phyloP scores from a whole-genome alignment of 164 flowering plant species.

The Amborella trichopoda region DNA sequence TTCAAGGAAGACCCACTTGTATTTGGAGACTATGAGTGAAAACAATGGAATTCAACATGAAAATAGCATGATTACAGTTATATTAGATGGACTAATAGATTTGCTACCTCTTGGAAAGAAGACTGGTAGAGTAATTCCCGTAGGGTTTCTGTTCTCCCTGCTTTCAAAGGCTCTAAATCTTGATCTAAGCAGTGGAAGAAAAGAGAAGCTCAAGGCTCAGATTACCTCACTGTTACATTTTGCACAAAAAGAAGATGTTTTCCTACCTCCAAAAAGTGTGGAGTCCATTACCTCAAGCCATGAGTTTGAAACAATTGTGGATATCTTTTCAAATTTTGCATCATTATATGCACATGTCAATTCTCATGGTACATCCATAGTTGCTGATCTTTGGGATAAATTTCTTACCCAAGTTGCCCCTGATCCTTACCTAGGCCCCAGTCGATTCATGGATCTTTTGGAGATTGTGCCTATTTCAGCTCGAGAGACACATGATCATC shows the following conservation, averaged over 20 bases:
- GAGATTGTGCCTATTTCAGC: slow-evolving; percentile 47
- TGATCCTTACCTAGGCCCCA: slow-evolving; percentile 37
- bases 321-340: slow-evolving; percentile 36
- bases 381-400: slow-evolving; percentile 72
- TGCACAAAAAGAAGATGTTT: slow-evolving; percentile 65
- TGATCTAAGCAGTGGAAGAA: slow-evolving; percentile 22
- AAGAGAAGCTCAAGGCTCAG: slow-evolving; percentile 38
- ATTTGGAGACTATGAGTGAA: slow-evolving; percentile 33
- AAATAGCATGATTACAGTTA: slow-evolving; percentile 12
- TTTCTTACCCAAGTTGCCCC: slow-evolving; percentile 45
- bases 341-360: slow-evolving; percentile 23
- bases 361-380: slow-evolving; percentile 20
- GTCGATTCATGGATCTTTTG: slow-evolving; percentile 55
- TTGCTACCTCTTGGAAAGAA: slow-evolving; percentile 45
- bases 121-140: slow-evolving; percentile 50
- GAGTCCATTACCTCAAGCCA: slow-evolving; percentile 31
- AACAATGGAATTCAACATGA: slow-evolving; percentile 8
- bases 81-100: slow-evolving; percentile 52
- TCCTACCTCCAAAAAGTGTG: slow-evolving; percentile 28
- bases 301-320: slow-evolving; percentile 56
- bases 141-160: slow-evolving; percentile 72
- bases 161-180: slow-evolving; percentile 48
- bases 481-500: slow-evolving; percentile 62
- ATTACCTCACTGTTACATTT: slow-evolving; percentile 45
- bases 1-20: slow-evolving; percentile 39